phyloP scores from a whole-genome alignment of 2,329 filamentous ascomycete genomes.

The Pochonia chlamydosporia region DNA sequence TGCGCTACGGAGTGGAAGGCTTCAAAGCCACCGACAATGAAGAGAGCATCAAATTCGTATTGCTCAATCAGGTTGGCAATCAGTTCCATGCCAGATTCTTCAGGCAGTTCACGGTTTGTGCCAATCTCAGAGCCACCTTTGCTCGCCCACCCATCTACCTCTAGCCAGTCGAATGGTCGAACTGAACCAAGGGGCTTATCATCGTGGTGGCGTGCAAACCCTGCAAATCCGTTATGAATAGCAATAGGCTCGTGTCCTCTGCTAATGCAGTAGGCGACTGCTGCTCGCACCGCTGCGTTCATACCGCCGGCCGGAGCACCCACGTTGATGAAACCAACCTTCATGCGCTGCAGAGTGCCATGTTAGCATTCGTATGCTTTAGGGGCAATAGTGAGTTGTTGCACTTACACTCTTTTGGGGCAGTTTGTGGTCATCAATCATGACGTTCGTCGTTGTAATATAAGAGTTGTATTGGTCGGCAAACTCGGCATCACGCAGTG shows the following conservation, averaged over 20 bases:
- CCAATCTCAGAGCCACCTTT: conserved; percentile 97
- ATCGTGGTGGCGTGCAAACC: conserved; percentile 82
- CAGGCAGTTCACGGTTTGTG: conserved; percentile 89
- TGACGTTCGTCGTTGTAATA: conserved; percentile 80
- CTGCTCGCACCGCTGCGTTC: conserved; percentile 92
- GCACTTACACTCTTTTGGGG: conserved; percentile 61
- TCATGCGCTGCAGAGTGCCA: conserved; percentile 60
- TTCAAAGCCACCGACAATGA: conserved; percentile 92
- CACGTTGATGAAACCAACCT: conserved; percentile 92
- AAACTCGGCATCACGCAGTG: conserved; percentile 86
- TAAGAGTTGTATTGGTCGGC: conserved; percentile 88
- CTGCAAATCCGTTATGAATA: conserved; percentile 95
- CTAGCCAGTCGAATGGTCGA: conserved; percentile 82
- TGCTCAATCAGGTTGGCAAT: conserved; percentile 79
- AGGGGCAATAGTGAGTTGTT: too few relatives aligned
- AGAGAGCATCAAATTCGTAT: conserved; percentile 86
- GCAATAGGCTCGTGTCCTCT: conserved; percentile 89
- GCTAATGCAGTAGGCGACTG: conserved; percentile 85
- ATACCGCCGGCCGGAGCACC: conserved; percentile 95
- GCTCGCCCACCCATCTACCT: conserved; percentile 92
- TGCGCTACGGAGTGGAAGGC: conserved; percentile 90
- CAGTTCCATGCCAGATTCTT: conserved; percentile 74
- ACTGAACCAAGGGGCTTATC: conserved; percentile 80
- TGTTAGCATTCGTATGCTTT: too few relatives aligned
- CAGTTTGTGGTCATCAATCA: conserved; percentile 61